A percentile compares a stretch with the other conserved stretches of the same genome.
Conservation (phyloP, 257 asterid species). For the Handroanthus guayacan region DNA sequence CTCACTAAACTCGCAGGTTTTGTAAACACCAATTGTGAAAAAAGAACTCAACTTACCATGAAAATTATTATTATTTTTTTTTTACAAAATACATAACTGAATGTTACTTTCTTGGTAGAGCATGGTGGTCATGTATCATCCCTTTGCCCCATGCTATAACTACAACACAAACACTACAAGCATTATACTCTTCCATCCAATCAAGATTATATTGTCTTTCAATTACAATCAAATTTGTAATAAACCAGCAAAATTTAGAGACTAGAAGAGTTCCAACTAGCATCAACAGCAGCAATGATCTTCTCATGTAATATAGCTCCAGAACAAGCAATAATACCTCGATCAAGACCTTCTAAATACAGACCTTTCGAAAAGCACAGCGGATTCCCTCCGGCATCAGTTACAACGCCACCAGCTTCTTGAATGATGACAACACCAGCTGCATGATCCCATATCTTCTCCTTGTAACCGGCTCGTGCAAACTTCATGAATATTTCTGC, state of each 20-base stretch:
- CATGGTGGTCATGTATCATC: neutral
- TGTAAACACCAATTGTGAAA: neutral
- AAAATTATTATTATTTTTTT: neutral
- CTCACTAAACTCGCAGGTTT: too few species aligned
- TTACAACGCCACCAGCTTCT: conserved; percentile 91
- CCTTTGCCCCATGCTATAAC: neutral
- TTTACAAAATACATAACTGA: neutral
- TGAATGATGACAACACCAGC: conserved; percentile 82
- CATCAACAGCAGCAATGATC: conserved; percentile 74
- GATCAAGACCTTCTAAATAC: conserved; percentile 83
- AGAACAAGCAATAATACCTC: conserved; percentile 79
- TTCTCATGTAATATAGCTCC: conserved; percentile 73
- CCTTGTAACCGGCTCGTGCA: conserved; percentile 79
- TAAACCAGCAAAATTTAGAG: conserved; percentile 43
- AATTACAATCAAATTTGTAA: neutral
- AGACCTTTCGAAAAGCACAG: conserved; percentile 78
- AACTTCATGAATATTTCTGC: conserved; percentile 90
- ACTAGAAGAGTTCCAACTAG: conserved; percentile 88
- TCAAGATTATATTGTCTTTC: conserved; percentile 8
- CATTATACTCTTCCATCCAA: neutral
- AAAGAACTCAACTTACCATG: neutral
- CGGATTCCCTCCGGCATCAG: conserved; percentile 78
- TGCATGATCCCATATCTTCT: conserved; percentile 96
- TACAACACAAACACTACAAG: neutral
- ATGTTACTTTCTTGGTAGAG: neutral